Evolutionary conservation across 2,329 filamentous ascomycete species (phyloP).

Genomic region (Myriangium duriaei): DNA sequence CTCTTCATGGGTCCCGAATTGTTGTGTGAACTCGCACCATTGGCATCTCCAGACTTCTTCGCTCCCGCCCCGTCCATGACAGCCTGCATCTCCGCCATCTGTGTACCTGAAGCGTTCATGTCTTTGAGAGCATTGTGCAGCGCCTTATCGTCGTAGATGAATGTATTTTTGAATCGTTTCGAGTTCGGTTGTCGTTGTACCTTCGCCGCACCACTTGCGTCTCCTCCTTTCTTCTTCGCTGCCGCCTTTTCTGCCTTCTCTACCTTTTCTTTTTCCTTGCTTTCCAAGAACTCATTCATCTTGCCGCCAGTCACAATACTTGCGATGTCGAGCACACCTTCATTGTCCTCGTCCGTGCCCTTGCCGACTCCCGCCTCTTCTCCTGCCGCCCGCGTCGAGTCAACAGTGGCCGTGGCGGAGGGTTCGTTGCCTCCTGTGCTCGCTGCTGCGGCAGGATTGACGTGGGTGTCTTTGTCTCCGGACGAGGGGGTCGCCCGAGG

Average conservation of each 20-base stretch:
- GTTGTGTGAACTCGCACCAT: conserved; percentile 15
- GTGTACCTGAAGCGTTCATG: conserved; percentile 34
- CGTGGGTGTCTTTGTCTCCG: conserved; percentile 20
- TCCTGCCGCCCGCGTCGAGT: conserved; percentile 40
- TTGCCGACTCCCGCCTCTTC: conserved; percentile 42
- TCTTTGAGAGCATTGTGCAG: conserved; percentile 42
- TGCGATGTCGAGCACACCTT: conserved; percentile 74
- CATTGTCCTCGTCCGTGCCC: conserved; percentile 43
- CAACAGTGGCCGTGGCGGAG: conserved; percentile 30
- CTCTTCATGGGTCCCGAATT: conserved; percentile 28
- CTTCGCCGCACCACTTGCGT: conserved; percentile 48
- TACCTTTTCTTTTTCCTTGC: conserved; percentile 60
- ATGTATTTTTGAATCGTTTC: conserved; percentile 55
- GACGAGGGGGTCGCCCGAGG: conserved; percentile 29
- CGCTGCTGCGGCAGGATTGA: conserved; percentile 40
- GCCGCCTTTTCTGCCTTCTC: conserved; percentile 53
- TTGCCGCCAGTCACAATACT: conserved; percentile 71
- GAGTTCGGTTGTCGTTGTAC: conserved; percentile 55
- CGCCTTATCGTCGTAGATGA: conserved; percentile 59
- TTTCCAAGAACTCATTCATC: conserved; percentile 65
- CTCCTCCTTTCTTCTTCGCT: conserved; percentile 41
- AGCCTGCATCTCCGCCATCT: conserved; percentile 39
- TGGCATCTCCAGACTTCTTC: conserved; percentile 12
- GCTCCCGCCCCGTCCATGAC: conserved; percentile 29
- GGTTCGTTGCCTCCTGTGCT: conserved; percentile 38